phyloP scores from a whole-genome alignment of 495 filamentous ascomycete genomes.

The Cenococcum geophilum region DNA sequence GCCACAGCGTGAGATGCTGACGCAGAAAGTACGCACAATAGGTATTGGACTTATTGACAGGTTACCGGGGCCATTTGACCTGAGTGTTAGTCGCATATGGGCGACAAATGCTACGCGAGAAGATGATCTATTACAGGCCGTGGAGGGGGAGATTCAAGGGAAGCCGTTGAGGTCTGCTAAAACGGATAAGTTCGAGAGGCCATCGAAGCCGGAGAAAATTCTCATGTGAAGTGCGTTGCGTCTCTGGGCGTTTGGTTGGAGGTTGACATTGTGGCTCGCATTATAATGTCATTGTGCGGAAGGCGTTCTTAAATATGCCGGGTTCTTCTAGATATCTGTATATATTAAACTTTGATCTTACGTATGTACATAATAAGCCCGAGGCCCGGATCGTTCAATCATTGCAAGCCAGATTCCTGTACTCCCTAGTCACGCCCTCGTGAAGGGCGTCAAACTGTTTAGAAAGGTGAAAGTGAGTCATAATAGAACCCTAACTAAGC shows the following conservation, averaged over 20 bases:
- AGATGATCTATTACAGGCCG: slow-evolving; percentile 15
- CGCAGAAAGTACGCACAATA: slow-evolving; percentile 74
- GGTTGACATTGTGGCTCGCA: too few species aligned
- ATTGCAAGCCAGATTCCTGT: too few species aligned
- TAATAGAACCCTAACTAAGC: too few species aligned
- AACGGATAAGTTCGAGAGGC: not conserved
- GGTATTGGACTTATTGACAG: slow-evolving; percentile 87
- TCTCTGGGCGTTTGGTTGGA: not conserved
- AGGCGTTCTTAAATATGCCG: too few species aligned
- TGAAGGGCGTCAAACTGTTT: too few species aligned
- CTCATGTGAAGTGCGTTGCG: not conserved
- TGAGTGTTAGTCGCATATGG: slow-evolving; percentile 81
- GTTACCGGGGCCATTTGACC: slow-evolving; percentile 76
- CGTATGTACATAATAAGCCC: too few species aligned
- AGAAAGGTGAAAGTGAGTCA: too few species aligned
- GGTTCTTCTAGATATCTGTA: too few species aligned
- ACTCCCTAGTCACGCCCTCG: too few species aligned
- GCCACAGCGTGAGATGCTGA: slow-evolving; percentile 80
- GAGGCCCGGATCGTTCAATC: too few species aligned
- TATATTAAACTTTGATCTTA: too few species aligned
- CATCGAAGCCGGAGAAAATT: not conserved
- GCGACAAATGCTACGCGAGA: slow-evolving; percentile 51
- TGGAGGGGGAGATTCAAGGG: slow-evolving; percentile 17
- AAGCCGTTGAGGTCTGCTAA: slow-evolving; percentile 6
- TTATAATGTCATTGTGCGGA: too few species aligned